Conservation (phyloP, 2,329 filamentous ascomycete genomes). For the Coccinonectria pachysandricola region DNA sequence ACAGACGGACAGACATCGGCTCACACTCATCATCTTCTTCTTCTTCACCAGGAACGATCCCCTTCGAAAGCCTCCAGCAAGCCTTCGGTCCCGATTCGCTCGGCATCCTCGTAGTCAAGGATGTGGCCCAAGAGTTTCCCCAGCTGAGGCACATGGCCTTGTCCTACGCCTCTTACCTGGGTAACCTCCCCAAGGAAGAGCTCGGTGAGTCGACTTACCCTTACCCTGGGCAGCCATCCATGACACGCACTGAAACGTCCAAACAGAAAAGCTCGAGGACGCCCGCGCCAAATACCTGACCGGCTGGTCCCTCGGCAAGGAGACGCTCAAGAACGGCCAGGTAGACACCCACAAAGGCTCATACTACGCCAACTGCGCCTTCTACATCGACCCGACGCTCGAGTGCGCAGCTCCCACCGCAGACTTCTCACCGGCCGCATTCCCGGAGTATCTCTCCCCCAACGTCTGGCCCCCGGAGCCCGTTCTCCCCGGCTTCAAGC, state of each 20-base stretch:
- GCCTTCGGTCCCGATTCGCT: slow-evolving; percentile 87
- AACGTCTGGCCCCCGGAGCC: slow-evolving; percentile 75
- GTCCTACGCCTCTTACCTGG: slow-evolving; percentile 82
- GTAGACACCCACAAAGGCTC: slow-evolving; percentile 75
- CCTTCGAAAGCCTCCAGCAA: slow-evolving; percentile 57
- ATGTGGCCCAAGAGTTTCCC: slow-evolving; percentile 63
- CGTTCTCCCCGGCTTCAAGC: slow-evolving; percentile 64
- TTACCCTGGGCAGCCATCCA: neutral
- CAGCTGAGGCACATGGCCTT: slow-evolving; percentile 64
- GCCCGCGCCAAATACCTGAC: slow-evolving; percentile 53
- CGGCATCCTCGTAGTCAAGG: slow-evolving; percentile 87
- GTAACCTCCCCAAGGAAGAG: slow-evolving; percentile 61
- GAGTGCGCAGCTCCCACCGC: slow-evolving; percentile 51
- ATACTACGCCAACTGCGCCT: slow-evolving; percentile 76
- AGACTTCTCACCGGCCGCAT: slow-evolving; percentile 48
- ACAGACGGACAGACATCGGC: too few species aligned
- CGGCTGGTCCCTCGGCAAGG: slow-evolving; percentile 74
- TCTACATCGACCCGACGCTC: slow-evolving; percentile 56
- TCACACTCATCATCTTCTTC: slow-evolving; percentile 3
- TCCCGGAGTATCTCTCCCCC: slow-evolving; percentile 80
- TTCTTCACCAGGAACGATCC: slow-evolving; percentile 57
- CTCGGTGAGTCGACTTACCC: slow-evolving; percentile 44
- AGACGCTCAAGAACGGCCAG: slow-evolving; percentile 66
- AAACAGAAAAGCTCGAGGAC: slow-evolving; percentile 46
- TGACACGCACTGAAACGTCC: slow-evolving; percentile 4